Evolutionary conservation across 208 protist genomes (phyloP), one percentile per base, ranked within the genome.

Genomic region (Wallacemonas sp.): DNA sequence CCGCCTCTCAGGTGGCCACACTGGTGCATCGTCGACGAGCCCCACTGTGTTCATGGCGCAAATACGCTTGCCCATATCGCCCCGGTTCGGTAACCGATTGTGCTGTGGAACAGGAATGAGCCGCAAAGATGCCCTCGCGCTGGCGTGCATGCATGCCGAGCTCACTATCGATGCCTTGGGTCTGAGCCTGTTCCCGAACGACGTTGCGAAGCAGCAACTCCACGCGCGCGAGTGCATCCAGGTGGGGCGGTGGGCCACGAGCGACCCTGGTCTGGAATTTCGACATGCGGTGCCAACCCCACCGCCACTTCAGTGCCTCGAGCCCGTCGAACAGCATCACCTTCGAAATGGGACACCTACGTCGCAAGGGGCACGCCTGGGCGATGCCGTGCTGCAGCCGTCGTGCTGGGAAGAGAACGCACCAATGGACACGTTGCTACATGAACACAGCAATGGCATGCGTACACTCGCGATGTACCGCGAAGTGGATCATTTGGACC

Each of bases 91-190:
- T 26, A 78, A 85, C 34, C 81, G 91, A 9, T 66, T 95, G 8
- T 81, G 77, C 34, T 86, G 76, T 70, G 91, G 91, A 5, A 86
- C 81, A 27, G 88, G 80, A 4, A 67, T 81, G 19, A 85, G 65
- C 21, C 65, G 70, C 54, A 74, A 69, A 38, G 87, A 92, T 23
- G 88, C 91, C 1, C 71, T 81, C 54, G 46, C 77, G 12, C 78
- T 94, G 24, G 88, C 88, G 44, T 93, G 84, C 65, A 96, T 96
- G 91, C 91, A 96, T 56, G 91, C 91, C 1, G 88, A 96, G 73
- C 85, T 96, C 30, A 92, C 82, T 36, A 92, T 96, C 54, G 91
- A 96, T 66, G 83, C 84, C 14, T 68, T 93, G 1, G 91, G 91
- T 19, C 72, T 93, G 36, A 76, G 78, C 3, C 71, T 96, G 5